phyloP scores from a whole-genome alignment of 176 grass and related monocot genomes.

The Dendrocalamus sinicus region DNA sequence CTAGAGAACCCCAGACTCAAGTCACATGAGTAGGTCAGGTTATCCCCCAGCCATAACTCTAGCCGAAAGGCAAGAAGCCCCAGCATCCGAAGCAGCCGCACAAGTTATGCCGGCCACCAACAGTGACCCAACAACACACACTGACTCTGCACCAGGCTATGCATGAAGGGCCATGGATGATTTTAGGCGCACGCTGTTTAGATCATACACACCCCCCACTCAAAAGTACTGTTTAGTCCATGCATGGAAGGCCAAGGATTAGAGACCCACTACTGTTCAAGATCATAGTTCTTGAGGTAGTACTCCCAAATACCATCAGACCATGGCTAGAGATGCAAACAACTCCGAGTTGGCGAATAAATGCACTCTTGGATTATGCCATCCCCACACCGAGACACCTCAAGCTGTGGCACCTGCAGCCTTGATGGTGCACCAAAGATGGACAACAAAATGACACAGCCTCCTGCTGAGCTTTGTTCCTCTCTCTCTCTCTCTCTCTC shows the following conservation, averaged over 20 bases:
- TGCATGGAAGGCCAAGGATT: conserved; percentile 19
- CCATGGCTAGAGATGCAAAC: conserved; percentile 36
- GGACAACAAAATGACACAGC: conserved; percentile 30
- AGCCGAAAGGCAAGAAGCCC: neutral
- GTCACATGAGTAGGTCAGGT: conserved; percentile 36
- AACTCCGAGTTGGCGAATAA: neutral
- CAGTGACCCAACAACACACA: conserved; percentile 33
- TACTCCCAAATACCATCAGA: neutral
- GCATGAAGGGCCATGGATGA: conserved; percentile 30
- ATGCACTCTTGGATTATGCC: neutral
- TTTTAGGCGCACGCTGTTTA: conserved; percentile 37
- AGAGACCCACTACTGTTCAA: conserved; percentile 15
- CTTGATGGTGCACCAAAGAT: conserved; percentile 25
- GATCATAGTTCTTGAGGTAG: conserved; percentile 22
- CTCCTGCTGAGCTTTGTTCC: neutral
- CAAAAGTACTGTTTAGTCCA: conserved; percentile 18
- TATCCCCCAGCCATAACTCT: conserved; percentile 39
- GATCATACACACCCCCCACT: conserved; percentile 10
- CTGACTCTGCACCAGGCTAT: conserved; percentile 17
- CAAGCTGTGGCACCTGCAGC: conserved; percentile 19
- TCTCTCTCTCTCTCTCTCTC: neutral
- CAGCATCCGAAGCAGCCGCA: conserved; percentile 34
- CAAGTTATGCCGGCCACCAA: conserved; percentile 36
- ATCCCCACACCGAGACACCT: conserved; percentile 19
- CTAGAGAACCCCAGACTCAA: conserved; percentile 3